phyloP scores from a whole-genome alignment of 1,284 basidiomycete genomes.

The Fomes fomentarius region DNA sequence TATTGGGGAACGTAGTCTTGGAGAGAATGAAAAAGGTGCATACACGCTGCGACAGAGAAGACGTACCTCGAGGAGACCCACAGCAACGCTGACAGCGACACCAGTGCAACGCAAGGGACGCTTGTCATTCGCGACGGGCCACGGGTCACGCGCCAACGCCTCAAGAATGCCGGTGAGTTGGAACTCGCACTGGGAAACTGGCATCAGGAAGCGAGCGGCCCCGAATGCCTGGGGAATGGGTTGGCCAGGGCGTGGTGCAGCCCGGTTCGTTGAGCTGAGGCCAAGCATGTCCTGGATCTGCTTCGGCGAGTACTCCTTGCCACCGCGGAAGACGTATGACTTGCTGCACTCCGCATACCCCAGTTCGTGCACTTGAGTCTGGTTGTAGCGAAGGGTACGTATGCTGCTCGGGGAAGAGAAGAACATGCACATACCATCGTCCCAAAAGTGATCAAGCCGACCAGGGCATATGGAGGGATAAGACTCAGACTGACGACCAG shows the following conservation, averaged over 20 bases:
- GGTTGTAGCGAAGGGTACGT: slow-evolving; percentile 2
- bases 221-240: slow-evolving; percentile 86
- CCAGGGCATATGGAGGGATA: slow-evolving; percentile 91
- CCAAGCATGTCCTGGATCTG: slow-evolving; percentile 99
- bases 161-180: slow-evolving; percentile 96
- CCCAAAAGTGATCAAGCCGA: slow-evolving; percentile 95
- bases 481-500: slow-evolving; percentile 92
- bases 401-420: background rate
- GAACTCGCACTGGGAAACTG: slow-evolving; percentile 94
- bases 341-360: slow-evolving; percentile 97
- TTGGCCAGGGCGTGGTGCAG: slow-evolving; percentile 84
- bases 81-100: slow-evolving; percentile 92
- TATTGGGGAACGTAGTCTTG: slow-evolving; percentile 92
- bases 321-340: slow-evolving; percentile 98
- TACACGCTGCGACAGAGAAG: background rate
- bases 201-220: slow-evolving; percentile 93
- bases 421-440: slow-evolving; percentile 77
- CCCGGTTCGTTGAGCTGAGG: slow-evolving; percentile 76
- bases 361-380: slow-evolving; percentile 99
- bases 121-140: slow-evolving; percentile 97
- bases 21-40: background rate
- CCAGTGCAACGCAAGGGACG: slow-evolving; percentile 96
- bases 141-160: slow-evolving; percentile 89
- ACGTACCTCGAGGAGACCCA: slow-evolving; percentile 88
- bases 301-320: slow-evolving; percentile 98